These are phyloP conservation scores for Pyronema domesticum DNA, from an alignment of 495 filamentous ascomycete species.

Conservation along the genomic window DNA sequence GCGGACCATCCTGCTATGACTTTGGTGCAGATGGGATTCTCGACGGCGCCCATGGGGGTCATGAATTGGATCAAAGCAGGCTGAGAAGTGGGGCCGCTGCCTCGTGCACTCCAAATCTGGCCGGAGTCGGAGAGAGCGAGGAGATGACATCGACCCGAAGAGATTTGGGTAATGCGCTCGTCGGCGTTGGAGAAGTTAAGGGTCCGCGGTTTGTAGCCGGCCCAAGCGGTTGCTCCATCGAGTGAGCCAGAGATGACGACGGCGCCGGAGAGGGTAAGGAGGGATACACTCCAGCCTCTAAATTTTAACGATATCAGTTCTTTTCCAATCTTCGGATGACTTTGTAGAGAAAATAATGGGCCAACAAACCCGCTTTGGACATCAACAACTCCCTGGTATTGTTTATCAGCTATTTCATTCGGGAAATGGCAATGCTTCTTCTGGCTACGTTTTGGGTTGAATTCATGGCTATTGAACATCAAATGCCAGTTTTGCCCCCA, in stretches of 20 bases:
- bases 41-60: background rate
- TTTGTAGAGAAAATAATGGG: background rate
- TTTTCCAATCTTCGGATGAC: background rate
- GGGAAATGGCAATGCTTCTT: background rate
- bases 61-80: constrained; percentile 9
- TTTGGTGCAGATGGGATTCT: constrained; percentile 8
- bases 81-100: background rate
- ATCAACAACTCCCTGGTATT: background rate
- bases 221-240: background rate
- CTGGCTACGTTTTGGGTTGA: background rate
- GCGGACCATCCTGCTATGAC: constrained; percentile 20
- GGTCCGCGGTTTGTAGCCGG: background rate
- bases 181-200: background rate
- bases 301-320: too few species aligned
- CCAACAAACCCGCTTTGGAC: background rate
- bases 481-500: background rate
- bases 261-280: background rate
- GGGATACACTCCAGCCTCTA: background rate
- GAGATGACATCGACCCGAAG: constrained; percentile 16
- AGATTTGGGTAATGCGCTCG: constrained; percentile 1
- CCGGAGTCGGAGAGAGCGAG: constrained; percentile 17
- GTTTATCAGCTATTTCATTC: background rate
- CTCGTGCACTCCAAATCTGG: constrained; percentile 10
- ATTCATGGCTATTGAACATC: background rate
- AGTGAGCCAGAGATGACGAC: background rate